Conservation (phyloP, 331 rosid species). For the Dryas integrifolia region DNA sequence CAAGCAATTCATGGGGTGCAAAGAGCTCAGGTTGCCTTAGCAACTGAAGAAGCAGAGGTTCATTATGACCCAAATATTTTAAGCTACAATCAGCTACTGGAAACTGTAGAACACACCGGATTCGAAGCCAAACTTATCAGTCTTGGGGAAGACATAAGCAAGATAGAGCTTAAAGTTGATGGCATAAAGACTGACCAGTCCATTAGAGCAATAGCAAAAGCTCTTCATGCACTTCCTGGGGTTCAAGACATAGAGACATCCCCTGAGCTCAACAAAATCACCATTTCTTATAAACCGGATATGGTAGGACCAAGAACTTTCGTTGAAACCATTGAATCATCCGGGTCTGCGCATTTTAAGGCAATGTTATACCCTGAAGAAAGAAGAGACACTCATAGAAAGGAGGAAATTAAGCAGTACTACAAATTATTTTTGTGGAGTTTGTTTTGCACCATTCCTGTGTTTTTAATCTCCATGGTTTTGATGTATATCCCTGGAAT, state of each 20-base stretch:
- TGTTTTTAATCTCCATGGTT: constrained; percentile 80
- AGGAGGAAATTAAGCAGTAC: constrained; percentile 56
- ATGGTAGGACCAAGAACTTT: constrained; percentile 70
- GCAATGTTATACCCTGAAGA: constrained; percentile 58
- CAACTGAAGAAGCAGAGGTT: constrained; percentile 77
- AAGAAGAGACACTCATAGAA: constrained; percentile 42
- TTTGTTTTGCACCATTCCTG: constrained; percentile 62
- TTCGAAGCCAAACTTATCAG: constrained; percentile 55
- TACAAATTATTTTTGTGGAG: constrained; percentile 66
- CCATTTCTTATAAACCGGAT: constrained; percentile 60
- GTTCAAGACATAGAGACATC: constrained; percentile 28
- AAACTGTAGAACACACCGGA: constrained; percentile 54
- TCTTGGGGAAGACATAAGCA: constrained; percentile 58
- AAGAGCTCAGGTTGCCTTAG: constrained; percentile 62
- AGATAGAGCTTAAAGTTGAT: constrained; percentile 60
- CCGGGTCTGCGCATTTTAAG: constrained; percentile 50
- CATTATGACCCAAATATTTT: constrained; percentile 59
- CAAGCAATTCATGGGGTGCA: constrained; percentile 51
- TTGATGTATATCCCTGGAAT: constrained; percentile 69
- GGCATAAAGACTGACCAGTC: constrained; percentile 38
- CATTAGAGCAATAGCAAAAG: constrained; percentile 25
- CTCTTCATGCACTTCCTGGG: constrained; percentile 61
- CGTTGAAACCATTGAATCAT: constrained; percentile 47
- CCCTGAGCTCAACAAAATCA: constrained; percentile 41
- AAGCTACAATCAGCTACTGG: constrained; percentile 37